Evolutionary conservation across 2,329 filamentous ascomycete species (phyloP).

Genomic region (Alternaria ventricosa): DNA sequence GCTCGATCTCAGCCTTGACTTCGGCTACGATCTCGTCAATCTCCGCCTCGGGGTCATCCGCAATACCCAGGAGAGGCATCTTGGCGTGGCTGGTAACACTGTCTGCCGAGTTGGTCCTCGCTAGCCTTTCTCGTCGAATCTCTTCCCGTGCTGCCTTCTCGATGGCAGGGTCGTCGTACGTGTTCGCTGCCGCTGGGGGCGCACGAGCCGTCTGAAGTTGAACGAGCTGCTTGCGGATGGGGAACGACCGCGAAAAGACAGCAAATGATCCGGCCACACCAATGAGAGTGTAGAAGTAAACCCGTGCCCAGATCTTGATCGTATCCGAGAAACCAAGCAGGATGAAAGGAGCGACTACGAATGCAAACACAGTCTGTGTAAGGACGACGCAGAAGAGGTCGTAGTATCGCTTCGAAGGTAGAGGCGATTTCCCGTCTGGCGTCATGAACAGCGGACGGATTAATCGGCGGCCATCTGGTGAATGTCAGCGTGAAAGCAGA

Average conservation of each 20-base stretch:
- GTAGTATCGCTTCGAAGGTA: conserved; percentile 81
- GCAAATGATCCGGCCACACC: conserved; percentile 69
- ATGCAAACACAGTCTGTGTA: conserved; percentile 85
- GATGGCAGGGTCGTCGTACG: conserved; percentile 34
- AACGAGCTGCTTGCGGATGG: conserved; percentile 56
- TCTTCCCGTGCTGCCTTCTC: conserved; percentile 45
- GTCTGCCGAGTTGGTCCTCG: conserved; percentile 64
- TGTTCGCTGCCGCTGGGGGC: conserved; percentile 21
- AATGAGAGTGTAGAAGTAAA: conserved; percentile 86
- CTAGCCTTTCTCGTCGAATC: conserved; percentile 46
- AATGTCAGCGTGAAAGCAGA: not conserved
- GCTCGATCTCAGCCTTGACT: conserved; percentile 74
- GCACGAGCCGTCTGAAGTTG: conserved; percentile 37
- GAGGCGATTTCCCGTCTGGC: conserved; percentile 64
- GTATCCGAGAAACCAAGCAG: conserved; percentile 76
- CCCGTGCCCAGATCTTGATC: conserved; percentile 77
- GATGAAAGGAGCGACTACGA: conserved; percentile 83
- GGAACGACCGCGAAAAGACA: conserved; percentile 83
- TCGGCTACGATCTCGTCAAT: conserved; percentile 80
- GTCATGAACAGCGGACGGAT: conserved; percentile 92
- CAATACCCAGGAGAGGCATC: conserved; percentile 76
- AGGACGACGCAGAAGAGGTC: conserved; percentile 76
- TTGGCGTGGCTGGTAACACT: conserved; percentile 51
- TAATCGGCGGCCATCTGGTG: conserved; percentile 81
- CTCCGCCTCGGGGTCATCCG: conserved; percentile 76